Evolutionary conservation across 176 grass and related monocot genomes (phyloP).

Genomic region (Tuctoria greenei): DNA sequence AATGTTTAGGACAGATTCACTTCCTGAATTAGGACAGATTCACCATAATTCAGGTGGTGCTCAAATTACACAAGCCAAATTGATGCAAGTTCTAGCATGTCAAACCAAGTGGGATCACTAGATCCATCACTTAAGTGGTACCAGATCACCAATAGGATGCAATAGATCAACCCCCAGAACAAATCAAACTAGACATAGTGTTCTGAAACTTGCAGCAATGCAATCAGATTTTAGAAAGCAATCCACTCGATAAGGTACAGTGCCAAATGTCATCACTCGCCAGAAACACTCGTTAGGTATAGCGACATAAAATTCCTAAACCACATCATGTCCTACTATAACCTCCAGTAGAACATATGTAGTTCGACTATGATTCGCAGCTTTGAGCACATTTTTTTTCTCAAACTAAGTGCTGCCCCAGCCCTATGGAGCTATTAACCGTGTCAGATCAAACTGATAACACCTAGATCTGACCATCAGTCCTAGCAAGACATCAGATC

Average conservation of each 20-base stretch:
- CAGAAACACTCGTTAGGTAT: background rate
- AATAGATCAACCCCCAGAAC: background rate
- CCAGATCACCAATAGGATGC: background rate
- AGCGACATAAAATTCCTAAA: background rate
- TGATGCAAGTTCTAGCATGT: background rate
- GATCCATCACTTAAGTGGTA: background rate
- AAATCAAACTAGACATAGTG: background rate
- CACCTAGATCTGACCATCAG: constrained; percentile 27
- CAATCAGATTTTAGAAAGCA: background rate
- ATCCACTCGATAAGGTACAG: background rate
- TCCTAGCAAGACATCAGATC: constrained; percentile 2
- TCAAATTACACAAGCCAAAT: background rate
- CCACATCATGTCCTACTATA: background rate
- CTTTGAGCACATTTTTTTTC: background rate
- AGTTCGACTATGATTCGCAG: background rate
- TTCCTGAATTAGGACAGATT: too few species aligned
- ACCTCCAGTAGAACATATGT: background rate
- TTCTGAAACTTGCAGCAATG: background rate
- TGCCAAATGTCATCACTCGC: background rate
- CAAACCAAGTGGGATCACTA: background rate
- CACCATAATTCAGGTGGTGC: background rate
- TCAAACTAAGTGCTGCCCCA: background rate
- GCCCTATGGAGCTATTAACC: background rate
- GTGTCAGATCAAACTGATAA: background rate
- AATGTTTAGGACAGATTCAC: background rate